Conservation (phyloP, 495 filamentous ascomycete species). For the Sordaria brevicollis region DNA sequence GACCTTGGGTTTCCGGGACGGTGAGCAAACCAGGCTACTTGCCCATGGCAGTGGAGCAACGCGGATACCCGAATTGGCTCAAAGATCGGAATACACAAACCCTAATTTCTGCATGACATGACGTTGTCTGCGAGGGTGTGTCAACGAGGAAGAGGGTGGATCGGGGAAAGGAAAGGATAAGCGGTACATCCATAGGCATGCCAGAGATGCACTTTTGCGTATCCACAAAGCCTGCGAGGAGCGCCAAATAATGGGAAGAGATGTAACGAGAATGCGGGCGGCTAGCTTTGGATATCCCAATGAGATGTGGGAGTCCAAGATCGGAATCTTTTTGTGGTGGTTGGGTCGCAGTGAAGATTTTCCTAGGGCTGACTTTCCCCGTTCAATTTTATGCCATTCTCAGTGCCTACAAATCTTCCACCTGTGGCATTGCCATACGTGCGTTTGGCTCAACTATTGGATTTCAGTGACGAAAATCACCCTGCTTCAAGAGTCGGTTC, state of each 20-base stretch:
- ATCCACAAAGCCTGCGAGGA: not conserved
- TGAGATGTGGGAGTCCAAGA: not conserved
- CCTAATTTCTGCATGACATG: slow-evolving; percentile 18
- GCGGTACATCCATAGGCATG: not conserved
- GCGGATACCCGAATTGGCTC: slow-evolving; percentile 7
- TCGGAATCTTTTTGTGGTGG: not conserved
- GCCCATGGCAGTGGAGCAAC: slow-evolving; percentile 11
- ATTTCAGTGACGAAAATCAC: not conserved
- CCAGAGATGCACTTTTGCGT: not conserved
- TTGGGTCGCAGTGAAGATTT: not conserved
- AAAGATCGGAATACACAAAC: slow-evolving; percentile 2
- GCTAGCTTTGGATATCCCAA: not conserved
- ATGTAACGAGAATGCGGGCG: not conserved
- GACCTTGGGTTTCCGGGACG: slow-evolving; percentile 1
- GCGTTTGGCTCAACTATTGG: not conserved
- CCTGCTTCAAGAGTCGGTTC: not conserved
- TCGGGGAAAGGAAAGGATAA: slow-evolving; percentile 6
- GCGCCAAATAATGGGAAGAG: not conserved
- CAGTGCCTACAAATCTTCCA: not conserved
- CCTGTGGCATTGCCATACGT: not conserved
- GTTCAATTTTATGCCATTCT: not conserved
- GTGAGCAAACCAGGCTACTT: slow-evolving; percentile 4
- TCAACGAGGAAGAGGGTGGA: slow-evolving; percentile 7
- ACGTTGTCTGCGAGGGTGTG: slow-evolving; percentile 7
- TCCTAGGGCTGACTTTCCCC: not conserved